phyloP scores from a whole-genome alignment of 176 grass and related monocot species.

The Oryza rufipogon region DNA sequence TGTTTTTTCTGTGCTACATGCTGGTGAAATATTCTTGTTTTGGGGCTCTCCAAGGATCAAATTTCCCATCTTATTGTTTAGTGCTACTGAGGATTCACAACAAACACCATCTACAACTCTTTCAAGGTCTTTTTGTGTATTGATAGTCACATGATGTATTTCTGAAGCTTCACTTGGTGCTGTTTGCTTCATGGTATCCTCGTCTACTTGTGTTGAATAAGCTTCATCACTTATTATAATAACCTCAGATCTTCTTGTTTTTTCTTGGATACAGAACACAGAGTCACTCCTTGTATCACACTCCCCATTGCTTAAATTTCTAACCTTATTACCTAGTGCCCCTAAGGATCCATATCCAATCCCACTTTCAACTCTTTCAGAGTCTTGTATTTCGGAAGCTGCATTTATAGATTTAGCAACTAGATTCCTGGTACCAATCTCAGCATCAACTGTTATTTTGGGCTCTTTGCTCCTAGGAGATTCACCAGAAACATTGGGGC shows the following conservation, averaged over 20 bases:
- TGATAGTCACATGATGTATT: neutral
- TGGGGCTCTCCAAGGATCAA: constrained; percentile 11
- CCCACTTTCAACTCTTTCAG: constrained; percentile 16
- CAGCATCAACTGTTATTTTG: neutral
- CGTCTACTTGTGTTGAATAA: constrained; percentile 33
- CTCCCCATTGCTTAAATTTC: constrained; percentile 7
- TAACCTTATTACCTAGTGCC: neutral
- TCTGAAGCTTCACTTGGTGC: neutral
- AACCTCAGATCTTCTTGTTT: neutral
- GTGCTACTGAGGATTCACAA: constrained; percentile 3
- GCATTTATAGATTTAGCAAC: constrained; percentile 7
- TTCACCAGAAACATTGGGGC: constrained; percentile 2
- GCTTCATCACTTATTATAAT: constrained; percentile 11
- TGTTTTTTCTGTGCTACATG: neutral
- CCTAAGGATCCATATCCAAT: neutral
- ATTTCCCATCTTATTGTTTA: constrained; percentile 3
- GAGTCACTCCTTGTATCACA: constrained; percentile 8
- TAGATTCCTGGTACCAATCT: neutral
- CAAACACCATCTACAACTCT: neutral
- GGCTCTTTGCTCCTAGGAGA: constrained; percentile 1
- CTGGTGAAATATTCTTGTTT: constrained; percentile 26
- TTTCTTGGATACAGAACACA: neutral
- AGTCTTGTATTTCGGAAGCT: constrained; percentile 36
- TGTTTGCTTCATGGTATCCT: neutral
- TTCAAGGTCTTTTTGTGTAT: constrained; percentile 11